Base-by-base conservation (phyloP, 352 stramenopile genomes). In the Globisporangium heterothallicum region DNA sequence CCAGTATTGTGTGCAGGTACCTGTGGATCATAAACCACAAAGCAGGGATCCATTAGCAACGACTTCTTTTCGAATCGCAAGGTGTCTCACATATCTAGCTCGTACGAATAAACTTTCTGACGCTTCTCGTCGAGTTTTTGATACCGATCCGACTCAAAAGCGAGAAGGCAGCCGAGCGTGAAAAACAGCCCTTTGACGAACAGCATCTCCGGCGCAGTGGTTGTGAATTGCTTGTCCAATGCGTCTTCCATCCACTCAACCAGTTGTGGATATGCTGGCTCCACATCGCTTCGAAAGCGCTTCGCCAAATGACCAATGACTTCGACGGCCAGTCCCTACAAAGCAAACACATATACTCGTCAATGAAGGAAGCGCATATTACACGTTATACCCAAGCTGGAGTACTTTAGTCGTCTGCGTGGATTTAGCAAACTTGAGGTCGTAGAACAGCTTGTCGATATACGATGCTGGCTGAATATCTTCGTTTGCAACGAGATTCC, bases 181-280 rank as follows among this genome's bases (percentile, higher is more conserved):
- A 88, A 73, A 21, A 93, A 51, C 3, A 88, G 59, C 10, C 82
- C 82, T 51, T 76, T 84, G 26, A 91, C 72, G n/a, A 90, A 54
- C 57, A 87, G 68, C 65, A 90, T 80, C 56, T 93, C 79, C 5
- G 82, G 79, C 1, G 63, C 58, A 38, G 70, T 76, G 6, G 70
- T 76, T 5, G 66, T 60, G 36, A 91, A 93, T 38, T 93, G 82
- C 52, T 90, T 86, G 16, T 90, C 74, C 38, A 93, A 60, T 21
- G 62, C 54, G 10, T 77, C 70, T 61, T 93, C 82, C 24, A 83
- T 78, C 82, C 82, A 93, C 25, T 56, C 60, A 8, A 91, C 35
- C 27, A 88, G 42, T 10, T 66, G n/a, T 2, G 34, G 9, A 36
- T 71, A 63, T 41, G 53, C 54, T 0, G 57, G 32, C 13, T 70